Evolutionary conservation across 2,329 filamentous ascomycete genomes (phyloP).

Genomic region (Anisogramma anomala): DNA sequence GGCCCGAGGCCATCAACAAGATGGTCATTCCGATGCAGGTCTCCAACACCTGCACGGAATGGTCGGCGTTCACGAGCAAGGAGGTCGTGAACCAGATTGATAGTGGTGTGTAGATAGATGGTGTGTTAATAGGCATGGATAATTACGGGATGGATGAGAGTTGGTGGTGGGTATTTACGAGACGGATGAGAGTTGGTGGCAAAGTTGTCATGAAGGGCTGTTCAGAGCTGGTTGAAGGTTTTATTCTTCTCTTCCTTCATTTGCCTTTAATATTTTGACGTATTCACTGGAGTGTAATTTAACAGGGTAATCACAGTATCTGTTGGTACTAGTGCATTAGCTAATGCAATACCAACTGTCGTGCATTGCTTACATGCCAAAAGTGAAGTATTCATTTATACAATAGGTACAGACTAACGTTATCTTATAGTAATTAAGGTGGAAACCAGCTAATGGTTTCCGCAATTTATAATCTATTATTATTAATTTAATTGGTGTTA

Average conservation of each 20-base stretch:
- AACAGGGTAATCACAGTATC: no score
- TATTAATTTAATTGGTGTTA: not conserved
- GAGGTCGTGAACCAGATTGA: slow-evolving; percentile 41
- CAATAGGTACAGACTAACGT: not conserved
- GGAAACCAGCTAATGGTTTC: not conserved
- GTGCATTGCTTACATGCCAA: no score
- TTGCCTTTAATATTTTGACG: no score
- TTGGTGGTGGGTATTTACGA: no score
- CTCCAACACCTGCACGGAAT: slow-evolving; percentile 41
- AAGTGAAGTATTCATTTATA: not conserved
- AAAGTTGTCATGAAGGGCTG: no score
- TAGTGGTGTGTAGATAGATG: slow-evolving; percentile 33
- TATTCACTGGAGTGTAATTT: no score
- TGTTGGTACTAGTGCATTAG: no score
- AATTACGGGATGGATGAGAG: no score
- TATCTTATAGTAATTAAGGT: not conserved
- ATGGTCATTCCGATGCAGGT: slow-evolving; percentile 35
- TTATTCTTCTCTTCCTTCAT: no score
- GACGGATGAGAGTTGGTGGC: no score
- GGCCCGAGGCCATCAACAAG: slow-evolving; percentile 27
- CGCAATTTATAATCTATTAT: not conserved
- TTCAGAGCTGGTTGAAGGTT: no score
- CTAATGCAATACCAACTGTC: not conserved
- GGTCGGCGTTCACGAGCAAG: slow-evolving; percentile 36
- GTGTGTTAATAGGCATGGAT: no score